A percentile compares a stretch with the other conserved stretches of the same genome.
These are phyloP conservation scores for Amylostereum areolatum DNA, from an alignment of 1,284 basidiomycete genomes.

Conservation along the genomic window DNA sequence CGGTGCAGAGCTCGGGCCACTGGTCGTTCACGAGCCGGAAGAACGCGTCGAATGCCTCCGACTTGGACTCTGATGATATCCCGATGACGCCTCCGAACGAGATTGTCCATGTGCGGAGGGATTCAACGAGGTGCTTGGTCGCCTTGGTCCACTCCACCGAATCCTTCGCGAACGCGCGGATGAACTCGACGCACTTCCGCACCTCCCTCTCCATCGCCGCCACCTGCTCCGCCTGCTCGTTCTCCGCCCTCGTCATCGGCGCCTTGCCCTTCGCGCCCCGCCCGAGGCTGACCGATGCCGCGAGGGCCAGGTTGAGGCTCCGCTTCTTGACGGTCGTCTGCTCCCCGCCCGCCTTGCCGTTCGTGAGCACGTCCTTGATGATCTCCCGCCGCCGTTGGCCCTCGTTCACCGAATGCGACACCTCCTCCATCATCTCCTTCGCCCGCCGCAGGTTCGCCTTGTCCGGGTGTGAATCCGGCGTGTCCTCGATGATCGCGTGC, in stretches of 20 bases:
- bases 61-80: slow-evolving; percentile 37
- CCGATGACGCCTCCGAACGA: slow-evolving; percentile 66
- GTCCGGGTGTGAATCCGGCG: slow-evolving; percentile 73
- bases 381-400: slow-evolving; percentile 81
- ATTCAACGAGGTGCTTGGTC: slow-evolving; percentile 37
- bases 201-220: slow-evolving; percentile 50
- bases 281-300: slow-evolving; percentile 50
- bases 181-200: slow-evolving; percentile 32
- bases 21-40: slow-evolving; percentile 47
- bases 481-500: slow-evolving; percentile 72
- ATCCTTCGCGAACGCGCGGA: slow-evolving; percentile 53
- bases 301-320: slow-evolving; percentile 36
- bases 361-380: slow-evolving; percentile 61
- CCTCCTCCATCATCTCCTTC: slow-evolving; percentile 63
- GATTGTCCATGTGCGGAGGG: slow-evolving; percentile 53
- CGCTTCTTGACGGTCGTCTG: slow-evolving; percentile 31
- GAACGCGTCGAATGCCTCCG: slow-evolving; percentile 74
- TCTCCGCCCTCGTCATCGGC: slow-evolving; percentile 22
- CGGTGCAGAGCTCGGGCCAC: slow-evolving; percentile 45
- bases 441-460: slow-evolving; percentile 62
- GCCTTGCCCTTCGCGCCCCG: slow-evolving; percentile 46
- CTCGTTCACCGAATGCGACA: slow-evolving; percentile 85
- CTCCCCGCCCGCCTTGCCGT: slow-evolving; percentile 18
- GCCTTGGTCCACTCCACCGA: slow-evolving; percentile 54
- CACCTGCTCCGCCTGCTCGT: slow-evolving; percentile 52